Evolutionary conservation across 805 yeast species (phyloP).

Genomic region (Vanderwaltozyma verrucispora): DNA sequence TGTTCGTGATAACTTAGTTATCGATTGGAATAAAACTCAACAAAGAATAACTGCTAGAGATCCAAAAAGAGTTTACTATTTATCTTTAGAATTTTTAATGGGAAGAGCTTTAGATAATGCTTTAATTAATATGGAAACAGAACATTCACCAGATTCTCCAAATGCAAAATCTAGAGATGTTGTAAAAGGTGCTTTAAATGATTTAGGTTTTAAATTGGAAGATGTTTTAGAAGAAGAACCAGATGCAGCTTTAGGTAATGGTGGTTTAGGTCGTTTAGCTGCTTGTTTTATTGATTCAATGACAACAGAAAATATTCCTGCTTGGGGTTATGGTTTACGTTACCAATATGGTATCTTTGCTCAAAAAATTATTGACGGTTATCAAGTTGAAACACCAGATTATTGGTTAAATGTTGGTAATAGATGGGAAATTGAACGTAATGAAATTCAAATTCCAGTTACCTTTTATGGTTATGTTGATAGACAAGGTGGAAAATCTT

Average conservation of each 20-base stretch:
- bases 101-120: constrained; percentile 95
- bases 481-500: constrained; percentile 38
- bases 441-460: constrained; percentile 80
- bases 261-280: constrained; percentile 90
- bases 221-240: constrained; percentile 80
- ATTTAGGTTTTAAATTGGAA: constrained; percentile 80
- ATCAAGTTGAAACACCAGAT: constrained; percentile 91
- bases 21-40: constrained; percentile 91
- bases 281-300: constrained; percentile 90
- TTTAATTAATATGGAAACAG: constrained; percentile 61
- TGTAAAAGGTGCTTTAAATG: constrained; percentile 46
- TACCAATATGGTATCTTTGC: constrained; percentile 90
- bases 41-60: constrained; percentile 77
- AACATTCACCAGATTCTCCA: constrained; percentile 4
- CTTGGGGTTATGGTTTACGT: constrained; percentile 94
- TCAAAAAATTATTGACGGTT: constrained; percentile 82
- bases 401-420: constrained; percentile 84
- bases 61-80: constrained; percentile 76
- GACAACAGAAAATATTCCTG: constrained; percentile 77
- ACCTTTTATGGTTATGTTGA: constrained; percentile 80
- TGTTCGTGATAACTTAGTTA: constrained; percentile 65
- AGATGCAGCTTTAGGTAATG: constrained; percentile 92
- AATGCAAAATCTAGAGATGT: constrained; percentile 35
- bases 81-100: constrained; percentile 84
- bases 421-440: constrained; percentile 89